Percentiles rank a stretch among this genome's conserved stretches.
Conservation (phyloP, 2,329 filamentous ascomycete genomes). For the Waltergamsia citrina region DNA sequence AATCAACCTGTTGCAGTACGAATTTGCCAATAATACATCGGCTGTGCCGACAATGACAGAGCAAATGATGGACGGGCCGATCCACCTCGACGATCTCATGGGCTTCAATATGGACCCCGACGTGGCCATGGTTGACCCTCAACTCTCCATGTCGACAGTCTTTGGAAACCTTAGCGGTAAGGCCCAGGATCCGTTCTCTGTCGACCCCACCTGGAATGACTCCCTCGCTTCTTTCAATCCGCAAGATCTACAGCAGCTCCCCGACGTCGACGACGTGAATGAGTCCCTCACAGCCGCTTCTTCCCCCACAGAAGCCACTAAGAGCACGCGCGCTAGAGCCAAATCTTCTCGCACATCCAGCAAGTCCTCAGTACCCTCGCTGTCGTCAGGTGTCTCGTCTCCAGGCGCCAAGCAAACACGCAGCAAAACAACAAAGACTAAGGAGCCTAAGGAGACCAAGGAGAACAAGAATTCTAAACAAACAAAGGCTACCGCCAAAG, state of each 20-base stretch:
- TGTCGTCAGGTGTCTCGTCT: slow-evolving; percentile 3
- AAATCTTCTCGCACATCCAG: slow-evolving; percentile 9
- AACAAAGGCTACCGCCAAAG: background rate
- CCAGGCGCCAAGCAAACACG: slow-evolving; percentile 2
- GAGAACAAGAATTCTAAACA: slow-evolving; percentile 3
- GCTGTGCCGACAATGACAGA: slow-evolving; percentile 1
- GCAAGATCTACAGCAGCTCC: too few relatives aligned
- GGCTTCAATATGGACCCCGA: slow-evolving; percentile 1
- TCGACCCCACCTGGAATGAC: slow-evolving; percentile 3
- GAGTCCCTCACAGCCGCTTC: slow-evolving; percentile 5
- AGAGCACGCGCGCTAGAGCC: slow-evolving; percentile 6
- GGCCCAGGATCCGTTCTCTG: slow-evolving; percentile 1
- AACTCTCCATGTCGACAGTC: slow-evolving; percentile 3
- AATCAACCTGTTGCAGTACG: too few relatives aligned
- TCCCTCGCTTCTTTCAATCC: too few relatives aligned
- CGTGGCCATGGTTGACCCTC: slow-evolving; percentile 5
- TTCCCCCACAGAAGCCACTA: slow-evolving; percentile 3
- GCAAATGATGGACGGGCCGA: background rate
- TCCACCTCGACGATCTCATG: slow-evolving; percentile 4
- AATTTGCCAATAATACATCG: too few relatives aligned
- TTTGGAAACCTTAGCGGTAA: slow-evolving; percentile 2
- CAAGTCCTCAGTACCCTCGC: slow-evolving; percentile 4
- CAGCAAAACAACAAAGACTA: slow-evolving; percentile 3
- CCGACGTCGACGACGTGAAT: background rate
- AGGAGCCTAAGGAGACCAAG: slow-evolving; percentile 2